Evolutionary conservation across 2,329 filamentous ascomycete species (phyloP).

Genomic region (Colletotrichum cordylinicola): DNA sequence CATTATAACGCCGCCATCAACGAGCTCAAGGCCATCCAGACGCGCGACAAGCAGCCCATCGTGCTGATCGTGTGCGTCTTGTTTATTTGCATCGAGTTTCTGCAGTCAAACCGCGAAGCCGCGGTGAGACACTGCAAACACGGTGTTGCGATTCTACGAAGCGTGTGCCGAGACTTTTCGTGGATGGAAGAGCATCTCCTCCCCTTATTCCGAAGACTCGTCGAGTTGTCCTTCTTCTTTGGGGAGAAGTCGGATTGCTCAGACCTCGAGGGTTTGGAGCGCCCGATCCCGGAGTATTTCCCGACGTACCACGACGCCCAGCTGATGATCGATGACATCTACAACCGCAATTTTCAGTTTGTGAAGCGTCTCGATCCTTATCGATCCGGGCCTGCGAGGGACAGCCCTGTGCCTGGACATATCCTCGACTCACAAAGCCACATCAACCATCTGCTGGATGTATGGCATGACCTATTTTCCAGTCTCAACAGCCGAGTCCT

Average conservation of each 20-base stretch:
- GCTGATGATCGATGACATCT: constrained; percentile 33
- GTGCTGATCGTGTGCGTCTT: constrained; percentile 52
- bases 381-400: constrained; percentile 23
- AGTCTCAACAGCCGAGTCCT: constrained; percentile 34
- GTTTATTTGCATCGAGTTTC: constrained; percentile 61
- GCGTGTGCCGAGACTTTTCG: constrained; percentile 4
- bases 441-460: constrained; percentile 4
- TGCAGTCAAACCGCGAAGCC: constrained; percentile 33
- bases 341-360: constrained; percentile 33
- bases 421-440: neutral
- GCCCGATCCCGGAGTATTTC: constrained; percentile 6
- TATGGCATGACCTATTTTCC: constrained; percentile 23
- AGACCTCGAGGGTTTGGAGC: constrained; percentile 7
- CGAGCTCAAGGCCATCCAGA: constrained; percentile 42
- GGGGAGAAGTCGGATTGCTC: constrained; percentile 23
- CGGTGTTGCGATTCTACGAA: constrained; percentile 8
- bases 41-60: constrained; percentile 23
- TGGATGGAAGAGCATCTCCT: constrained; percentile 14
- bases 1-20: constrained; percentile 57
- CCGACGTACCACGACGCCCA: constrained; percentile 32
- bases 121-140: constrained; percentile 17
- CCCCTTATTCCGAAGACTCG: constrained; percentile 1
- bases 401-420: neutral
- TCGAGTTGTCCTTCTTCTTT: constrained; percentile 10
- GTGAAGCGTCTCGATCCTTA: constrained; percentile 33